These are phyloP conservation scores for Tilletia indica DNA, from an alignment of 1,284 basidiomycete genomes.

Conservation along the genomic window DNA sequence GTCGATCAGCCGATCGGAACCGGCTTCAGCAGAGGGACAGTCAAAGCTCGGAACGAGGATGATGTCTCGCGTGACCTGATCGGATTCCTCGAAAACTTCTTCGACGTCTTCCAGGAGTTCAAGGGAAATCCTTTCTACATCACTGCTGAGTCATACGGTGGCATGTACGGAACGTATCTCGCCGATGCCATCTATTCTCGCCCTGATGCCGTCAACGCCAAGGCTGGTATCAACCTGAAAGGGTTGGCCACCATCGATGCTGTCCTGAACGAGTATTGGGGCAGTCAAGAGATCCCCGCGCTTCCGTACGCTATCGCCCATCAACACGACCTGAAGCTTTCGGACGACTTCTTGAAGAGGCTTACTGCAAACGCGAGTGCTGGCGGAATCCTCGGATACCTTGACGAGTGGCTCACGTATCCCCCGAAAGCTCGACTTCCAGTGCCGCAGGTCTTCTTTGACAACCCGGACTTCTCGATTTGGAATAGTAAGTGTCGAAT, in stretches of 20 bases:
- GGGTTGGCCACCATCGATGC: conserved; percentile 54
- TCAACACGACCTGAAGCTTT: too few species aligned
- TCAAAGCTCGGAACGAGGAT: conserved; percentile 61
- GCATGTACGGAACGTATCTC: conserved; percentile 97
- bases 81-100: conserved; percentile 46
- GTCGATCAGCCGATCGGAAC: conserved; percentile 81
- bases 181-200: conserved; percentile 41
- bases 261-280: conserved; percentile 32
- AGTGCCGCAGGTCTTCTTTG: conserved; percentile 24
- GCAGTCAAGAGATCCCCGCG: conserved; percentile 40
- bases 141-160: conserved; percentile 72
- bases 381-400: too few species aligned
- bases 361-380: too few species aligned
- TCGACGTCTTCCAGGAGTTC: conserved; percentile 35
- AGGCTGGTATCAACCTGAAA: conserved; percentile 39
- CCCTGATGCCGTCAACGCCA: conserved; percentile 29
- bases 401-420: too few species aligned
- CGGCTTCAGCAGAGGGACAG: conserved; percentile 73
- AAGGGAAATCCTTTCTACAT: conserved; percentile 36
- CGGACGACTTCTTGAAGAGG: too few species aligned
- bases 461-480: conserved; percentile 17
- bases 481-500: conserved; percentile 15
- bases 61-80: conserved; percentile 56
- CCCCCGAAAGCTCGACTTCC: conserved; percentile 31
- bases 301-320: too few species aligned